A percentile compares a stretch with the other conserved stretches of the same genome.
Conservation (phyloP, 495 filamentous ascomycete genomes). For the Jackrogersella minutella region DNA sequence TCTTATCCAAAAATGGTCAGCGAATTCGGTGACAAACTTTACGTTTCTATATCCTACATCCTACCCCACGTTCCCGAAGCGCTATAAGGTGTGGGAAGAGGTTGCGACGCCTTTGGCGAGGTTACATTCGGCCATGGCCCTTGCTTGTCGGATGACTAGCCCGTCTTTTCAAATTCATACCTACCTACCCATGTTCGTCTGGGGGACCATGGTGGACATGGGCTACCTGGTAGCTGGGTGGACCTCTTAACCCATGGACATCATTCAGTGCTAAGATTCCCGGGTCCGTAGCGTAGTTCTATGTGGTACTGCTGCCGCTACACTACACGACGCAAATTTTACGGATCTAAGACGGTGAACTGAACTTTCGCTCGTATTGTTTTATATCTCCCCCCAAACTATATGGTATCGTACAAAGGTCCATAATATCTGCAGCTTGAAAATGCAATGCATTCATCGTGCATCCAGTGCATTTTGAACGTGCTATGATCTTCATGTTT, state of each 20-base stretch:
- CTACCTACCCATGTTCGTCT: no score
- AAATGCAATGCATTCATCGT: not conserved
- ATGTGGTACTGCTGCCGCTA: not conserved
- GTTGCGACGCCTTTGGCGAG: slow-evolving; percentile 10
- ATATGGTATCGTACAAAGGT: not conserved
- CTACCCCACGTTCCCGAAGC: slow-evolving; percentile 3
- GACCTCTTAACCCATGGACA: not conserved
- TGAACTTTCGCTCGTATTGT: not conserved
- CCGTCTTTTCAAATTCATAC: not conserved
- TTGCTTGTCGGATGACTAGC: slow-evolving; percentile 2
- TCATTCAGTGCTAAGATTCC: not conserved
- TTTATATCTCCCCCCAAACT: not conserved
- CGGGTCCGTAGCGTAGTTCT: not conserved
- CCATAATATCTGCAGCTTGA: not conserved
- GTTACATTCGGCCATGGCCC: not conserved
- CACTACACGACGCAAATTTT: not conserved
- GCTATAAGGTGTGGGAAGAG: not conserved
- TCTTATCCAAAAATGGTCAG: not conserved
- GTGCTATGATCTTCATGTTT: slow-evolving; percentile 3
- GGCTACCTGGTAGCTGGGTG: slow-evolving; percentile 9
- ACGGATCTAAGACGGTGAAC: not conserved
- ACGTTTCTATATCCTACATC: not conserved
- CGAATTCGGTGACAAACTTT: not conserved
- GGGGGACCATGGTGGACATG: not conserved
- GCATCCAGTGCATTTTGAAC: not conserved